Base-by-base conservation (phyloP, 2,329 filamentous ascomycete genomes). In the Massarina eburnea region DNA sequence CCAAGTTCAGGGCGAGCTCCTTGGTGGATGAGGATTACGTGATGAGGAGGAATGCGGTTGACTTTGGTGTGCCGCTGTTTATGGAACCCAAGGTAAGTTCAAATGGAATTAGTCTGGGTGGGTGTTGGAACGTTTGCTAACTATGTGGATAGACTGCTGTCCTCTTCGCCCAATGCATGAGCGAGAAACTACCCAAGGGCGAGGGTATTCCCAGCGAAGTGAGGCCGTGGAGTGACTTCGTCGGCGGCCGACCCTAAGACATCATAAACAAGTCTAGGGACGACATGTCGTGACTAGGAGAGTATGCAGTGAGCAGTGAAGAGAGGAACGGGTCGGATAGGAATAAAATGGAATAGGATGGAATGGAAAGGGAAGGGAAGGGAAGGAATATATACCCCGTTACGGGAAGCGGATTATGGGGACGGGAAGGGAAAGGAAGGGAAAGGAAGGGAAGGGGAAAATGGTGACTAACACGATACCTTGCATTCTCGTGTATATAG, bases 141-240 rank as follows among this genome's bases (percentile, higher is more conserved):
- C 36, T 5, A 35, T 8, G 12, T 41, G 3, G 7, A 4, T 56
- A 96, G 91, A 99, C 94, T 59, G 92, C 94, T 49, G 85, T 94
- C 55, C 88, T 97, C 61, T 97, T 97, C 66, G 91, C 94, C 51
- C 89, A 90, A 73, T 97, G 94, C 75, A 95, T 99, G 89, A 94
- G 80, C 74, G 89, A 91, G 80, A 99, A 97, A 80, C 81, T 99
- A 39, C 94, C 94, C 51, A 85, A 89, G 63, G 76, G 83, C 51
- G 89, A 94, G 68, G 92, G 91, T 43, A 92, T 96, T 54, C 94
- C 94, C 38, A 78, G 82, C 38, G 94, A 99, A 76, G 94, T 97
- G 64, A 85, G 88, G 71, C 85, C 86, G 66, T 99, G 94, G 94
- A 95, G 89, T 57, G 86, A 97, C 64, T 99, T 97, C 72, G 88